phyloP scores from a whole-genome alignment of 768 basidiomycete species.

The Leccinum variicolor region DNA sequence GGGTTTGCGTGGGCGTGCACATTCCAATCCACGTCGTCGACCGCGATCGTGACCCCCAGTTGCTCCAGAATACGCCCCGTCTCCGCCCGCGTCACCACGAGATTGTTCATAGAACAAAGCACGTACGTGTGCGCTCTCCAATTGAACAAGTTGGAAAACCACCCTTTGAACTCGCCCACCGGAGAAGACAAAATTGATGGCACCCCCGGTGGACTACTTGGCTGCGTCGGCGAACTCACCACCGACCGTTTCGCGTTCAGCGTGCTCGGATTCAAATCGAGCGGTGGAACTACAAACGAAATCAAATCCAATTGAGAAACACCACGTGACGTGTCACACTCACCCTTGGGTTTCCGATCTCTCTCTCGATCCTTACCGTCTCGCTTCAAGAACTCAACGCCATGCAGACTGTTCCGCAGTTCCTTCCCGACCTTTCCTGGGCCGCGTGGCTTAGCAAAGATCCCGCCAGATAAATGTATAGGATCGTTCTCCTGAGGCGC shows the following conservation, averaged over 20 bases:
- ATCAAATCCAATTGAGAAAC: background rate
- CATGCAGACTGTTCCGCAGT: slow-evolving; percentile 47
- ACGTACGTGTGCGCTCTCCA: slow-evolving; percentile 68
- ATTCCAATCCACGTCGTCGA: slow-evolving; percentile 45
- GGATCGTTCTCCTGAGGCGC: slow-evolving; percentile 17
- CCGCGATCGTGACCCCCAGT: slow-evolving; percentile 58
- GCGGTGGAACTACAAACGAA: slow-evolving; percentile 44
- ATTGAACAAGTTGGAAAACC: slow-evolving; percentile 95
- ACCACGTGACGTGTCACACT: slow-evolving; percentile 5
- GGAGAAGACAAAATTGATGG: slow-evolving; percentile 58
- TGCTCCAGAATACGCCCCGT: slow-evolving; percentile 60
- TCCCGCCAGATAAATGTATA: slow-evolving; percentile 25
- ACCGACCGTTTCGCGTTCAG: slow-evolving; percentile 46
- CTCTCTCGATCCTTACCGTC: slow-evolving; percentile 46
- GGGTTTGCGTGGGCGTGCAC: slow-evolving; percentile 24
- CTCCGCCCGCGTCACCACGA: slow-evolving; percentile 61
- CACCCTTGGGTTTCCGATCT: slow-evolving; percentile 53
- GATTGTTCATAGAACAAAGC: slow-evolving; percentile 55
- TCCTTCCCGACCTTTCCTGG: slow-evolving; percentile 41
- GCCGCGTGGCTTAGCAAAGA: slow-evolving; percentile 29
- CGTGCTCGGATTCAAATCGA: slow-evolving; percentile 45
- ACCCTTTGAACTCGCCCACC: slow-evolving; percentile 81
- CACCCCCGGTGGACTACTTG: slow-evolving; percentile 34
- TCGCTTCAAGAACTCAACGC: slow-evolving; percentile 27
- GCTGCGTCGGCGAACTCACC: slow-evolving; percentile 48